phyloP scores from a whole-genome alignment of 192 early-diverging fungal genomes.

The Backusella tarrabulga region DNA sequence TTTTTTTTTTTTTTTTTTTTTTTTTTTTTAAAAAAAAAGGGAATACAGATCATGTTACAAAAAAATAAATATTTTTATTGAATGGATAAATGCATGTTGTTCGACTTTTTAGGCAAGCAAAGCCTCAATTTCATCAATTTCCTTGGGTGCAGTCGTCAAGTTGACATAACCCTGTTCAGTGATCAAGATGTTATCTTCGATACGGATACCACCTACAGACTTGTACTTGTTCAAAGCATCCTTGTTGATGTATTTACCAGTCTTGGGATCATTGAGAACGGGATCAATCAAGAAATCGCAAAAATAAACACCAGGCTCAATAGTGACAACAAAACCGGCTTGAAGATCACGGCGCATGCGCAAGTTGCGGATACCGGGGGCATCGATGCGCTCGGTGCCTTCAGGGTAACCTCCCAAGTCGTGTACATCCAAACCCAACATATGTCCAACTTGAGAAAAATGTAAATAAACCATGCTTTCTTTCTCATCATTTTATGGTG shows the following conservation, averaged over 20 bases:
- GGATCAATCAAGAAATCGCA: conserved; percentile 73
- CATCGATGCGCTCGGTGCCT: conserved; percentile 69
- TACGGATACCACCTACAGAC: conserved; percentile 88
- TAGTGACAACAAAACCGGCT: conserved; percentile 85
- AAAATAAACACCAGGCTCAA: conserved; percentile 95
- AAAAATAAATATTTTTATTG: no score
- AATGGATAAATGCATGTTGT: no score
- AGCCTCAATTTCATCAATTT: conserved; percentile 37
- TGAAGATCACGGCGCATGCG: conserved; percentile 73
- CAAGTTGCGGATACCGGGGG: conserved; percentile 72
- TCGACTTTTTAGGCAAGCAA: neutral
- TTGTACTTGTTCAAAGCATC: conserved; percentile 65
- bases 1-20: no score
- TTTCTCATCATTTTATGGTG: no score
- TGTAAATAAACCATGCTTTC: neutral
- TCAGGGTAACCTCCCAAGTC: conserved; percentile 87
- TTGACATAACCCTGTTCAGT: conserved; percentile 76
- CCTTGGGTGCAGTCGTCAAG: conserved; percentile 82
- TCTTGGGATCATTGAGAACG: conserved; percentile 54
- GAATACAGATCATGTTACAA: no score
- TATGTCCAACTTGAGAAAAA: conserved; percentile 56
- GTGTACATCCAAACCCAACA: conserved; percentile 89
- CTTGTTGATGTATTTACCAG: conserved; percentile 64
- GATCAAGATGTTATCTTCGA: conserved; percentile 89
- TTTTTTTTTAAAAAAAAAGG: no score